Conservation (phyloP, 2,329 filamentous ascomycete species). For the Penicillium capsulatum region DNA sequence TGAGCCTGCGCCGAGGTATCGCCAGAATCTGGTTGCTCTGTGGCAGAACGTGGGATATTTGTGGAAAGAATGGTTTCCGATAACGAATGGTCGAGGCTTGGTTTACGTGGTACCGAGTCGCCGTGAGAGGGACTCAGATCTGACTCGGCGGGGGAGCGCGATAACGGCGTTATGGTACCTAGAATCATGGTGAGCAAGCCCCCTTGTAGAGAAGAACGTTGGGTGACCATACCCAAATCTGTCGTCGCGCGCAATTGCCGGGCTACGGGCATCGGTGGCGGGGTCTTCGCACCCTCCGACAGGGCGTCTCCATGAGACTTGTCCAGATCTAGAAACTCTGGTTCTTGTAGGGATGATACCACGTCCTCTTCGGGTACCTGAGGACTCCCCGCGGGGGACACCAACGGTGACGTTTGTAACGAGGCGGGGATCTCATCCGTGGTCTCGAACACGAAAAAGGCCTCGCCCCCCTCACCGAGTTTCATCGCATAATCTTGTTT, state of each 20-base stretch:
- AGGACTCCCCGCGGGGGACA: constrained; percentile 84
- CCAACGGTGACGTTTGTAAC: constrained; percentile 88
- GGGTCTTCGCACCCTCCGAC: constrained; percentile 24
- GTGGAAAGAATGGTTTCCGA: constrained; percentile 54
- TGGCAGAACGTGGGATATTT: constrained; percentile 29
- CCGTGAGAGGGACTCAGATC: constrained; percentile 23
- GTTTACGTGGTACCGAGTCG: constrained; percentile 33
- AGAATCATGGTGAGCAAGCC: not conserved
- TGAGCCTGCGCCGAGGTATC: constrained; percentile 14
- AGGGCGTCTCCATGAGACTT: constrained; percentile 18
- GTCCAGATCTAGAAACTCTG: constrained; percentile 49
- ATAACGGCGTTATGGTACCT: constrained; percentile 41
- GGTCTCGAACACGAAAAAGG: constrained; percentile 98
- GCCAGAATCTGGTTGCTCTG: constrained; percentile 6
- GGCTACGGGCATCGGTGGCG: constrained; percentile 26
- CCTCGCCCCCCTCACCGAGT: constrained; percentile 92
- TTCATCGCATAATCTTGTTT: constrained; percentile 98
- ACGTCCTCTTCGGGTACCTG: constrained; percentile 37
- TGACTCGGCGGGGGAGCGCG: constrained; percentile 36
- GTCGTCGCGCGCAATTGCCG: constrained; percentile 41
- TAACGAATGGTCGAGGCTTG: constrained; percentile 46
- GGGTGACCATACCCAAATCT: constrained; percentile 40
- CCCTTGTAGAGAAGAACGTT: not conserved
- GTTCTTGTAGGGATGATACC: constrained; percentile 43
- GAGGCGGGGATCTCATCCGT: constrained; percentile 86